Base-by-base conservation (phyloP, 2,329 filamentous ascomycete species). In the Pyrenophora seminiperda region DNA sequence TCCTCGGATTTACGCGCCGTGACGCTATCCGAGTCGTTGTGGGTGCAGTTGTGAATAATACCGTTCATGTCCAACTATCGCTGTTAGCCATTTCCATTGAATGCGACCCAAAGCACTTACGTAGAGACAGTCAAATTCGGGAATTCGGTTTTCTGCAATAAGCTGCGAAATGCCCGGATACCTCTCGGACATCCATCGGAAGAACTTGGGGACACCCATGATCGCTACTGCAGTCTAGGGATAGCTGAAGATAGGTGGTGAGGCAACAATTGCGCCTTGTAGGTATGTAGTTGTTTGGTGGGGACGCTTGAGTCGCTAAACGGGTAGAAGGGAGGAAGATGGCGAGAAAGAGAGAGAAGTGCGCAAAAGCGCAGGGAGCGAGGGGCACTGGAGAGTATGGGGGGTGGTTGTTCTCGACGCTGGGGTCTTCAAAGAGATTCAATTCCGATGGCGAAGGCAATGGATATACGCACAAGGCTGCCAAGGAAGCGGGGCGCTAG, bases 141-240 rank as follows among this genome's bases (percentile, higher is more conserved):
- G 94, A 75, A 99, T 99, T 66, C 94, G 89, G 76, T 97, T 99
- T 79, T 99, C 94, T 46, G 93, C 91, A 71, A 99, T 99, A 67
- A 99, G 82, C 81, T 97, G 93, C 43, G 94, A 99, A 74, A 99
- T 99, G 56, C 94, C 87, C 47, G 94, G 94, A 83, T 99, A 99
- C 66, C 95, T 88, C 84, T 99, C 95, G 53, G 92, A 97, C 82
- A 99, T 89, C 94, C 95, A 99, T 83, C 94, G 84, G 80, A 96
- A 96, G 81, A 96, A 96, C 73, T 96, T 96, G 72, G 89, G 89
- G 60, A 90, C 86, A 83, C 87, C 85, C 85, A 85, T 83, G 68
- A 42, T 44, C 57, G 58, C 58, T 47, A 59, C 53, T 59, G 41
- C 42, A 40, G 30, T 51, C 47, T 63, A 59, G 46, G 14, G 54